These are phyloP conservation scores for Penicillium sp. DNA, from an alignment of 2,329 filamentous ascomycete genomes.

Conservation along the genomic window DNA sequence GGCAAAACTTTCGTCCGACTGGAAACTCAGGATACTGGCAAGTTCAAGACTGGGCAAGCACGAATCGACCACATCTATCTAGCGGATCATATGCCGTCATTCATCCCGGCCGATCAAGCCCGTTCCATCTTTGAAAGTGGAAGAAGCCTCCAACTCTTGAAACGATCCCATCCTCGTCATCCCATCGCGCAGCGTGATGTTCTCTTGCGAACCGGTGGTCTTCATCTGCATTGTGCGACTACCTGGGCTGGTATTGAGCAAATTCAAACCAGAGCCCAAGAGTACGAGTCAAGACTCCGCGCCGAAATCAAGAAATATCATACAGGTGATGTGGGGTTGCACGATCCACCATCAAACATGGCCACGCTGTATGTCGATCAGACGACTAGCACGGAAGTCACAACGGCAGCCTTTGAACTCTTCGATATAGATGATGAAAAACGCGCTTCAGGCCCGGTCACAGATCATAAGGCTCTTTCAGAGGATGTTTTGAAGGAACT, in stretches of 20 bases:
- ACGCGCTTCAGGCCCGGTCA: slow-evolving; percentile 20
- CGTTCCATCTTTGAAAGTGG: slow-evolving; percentile 70
- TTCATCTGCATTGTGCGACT: slow-evolving; percentile 59
- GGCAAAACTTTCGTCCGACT: slow-evolving; percentile 55
- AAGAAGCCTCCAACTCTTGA: slow-evolving; percentile 63
- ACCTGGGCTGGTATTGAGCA: slow-evolving; percentile 60
- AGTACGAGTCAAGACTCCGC: slow-evolving; percentile 32
- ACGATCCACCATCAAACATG: neutral
- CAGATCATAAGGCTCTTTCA: slow-evolving; percentile 18
- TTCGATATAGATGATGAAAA: slow-evolving; percentile 30
- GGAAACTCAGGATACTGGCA: slow-evolving; percentile 50
- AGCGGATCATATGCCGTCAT: slow-evolving; percentile 56
- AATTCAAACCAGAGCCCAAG: slow-evolving; percentile 53
- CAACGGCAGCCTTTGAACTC: slow-evolving; percentile 26
- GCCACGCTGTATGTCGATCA: neutral
- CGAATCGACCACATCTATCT: slow-evolving; percentile 52
- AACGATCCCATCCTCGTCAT: slow-evolving; percentile 61
- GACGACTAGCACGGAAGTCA: neutral
- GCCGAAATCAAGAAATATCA: slow-evolving; percentile 35
- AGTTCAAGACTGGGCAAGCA: slow-evolving; percentile 50
- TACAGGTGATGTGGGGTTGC: slow-evolving; percentile 22
- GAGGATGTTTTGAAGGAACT: slow-evolving; percentile 26
- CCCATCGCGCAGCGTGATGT: slow-evolving; percentile 52
- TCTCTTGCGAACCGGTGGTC: slow-evolving; percentile 44
- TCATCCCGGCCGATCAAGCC: slow-evolving; percentile 62